Evolutionary conservation across 345 rosid species (phyloP).

Genomic region (Triadica sebifera): DNA sequence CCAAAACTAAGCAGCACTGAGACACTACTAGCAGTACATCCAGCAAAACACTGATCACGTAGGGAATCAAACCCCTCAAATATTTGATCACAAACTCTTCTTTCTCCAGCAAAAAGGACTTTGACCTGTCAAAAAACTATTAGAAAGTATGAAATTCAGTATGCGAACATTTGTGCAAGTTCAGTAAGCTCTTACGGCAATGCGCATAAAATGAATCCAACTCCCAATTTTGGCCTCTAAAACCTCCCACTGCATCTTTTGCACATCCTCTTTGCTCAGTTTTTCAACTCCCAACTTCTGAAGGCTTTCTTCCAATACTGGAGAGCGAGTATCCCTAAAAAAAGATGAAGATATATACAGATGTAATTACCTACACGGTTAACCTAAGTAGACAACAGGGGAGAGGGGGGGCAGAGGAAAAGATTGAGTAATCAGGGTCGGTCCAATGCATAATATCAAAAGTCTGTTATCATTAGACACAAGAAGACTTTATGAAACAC

Average conservation of each 20-base stretch:
- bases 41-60: slow-evolving; percentile 89
- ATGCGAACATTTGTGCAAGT: not conserved
- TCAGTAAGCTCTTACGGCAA: slow-evolving; percentile 64
- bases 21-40: slow-evolving; percentile 76
- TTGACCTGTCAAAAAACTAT: slow-evolving; percentile 61
- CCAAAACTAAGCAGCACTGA: slow-evolving; percentile 97
- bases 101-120: slow-evolving; percentile 88
- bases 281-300: slow-evolving; percentile 91
- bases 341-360: slow-evolving; percentile 14
- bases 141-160: slow-evolving; percentile 15
- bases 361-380: not conserved
- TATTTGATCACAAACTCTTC: slow-evolving; percentile 88
- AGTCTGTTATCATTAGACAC: not conserved
- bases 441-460: not conserved
- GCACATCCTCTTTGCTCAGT: slow-evolving; percentile 95
- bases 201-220: slow-evolving; percentile 99
- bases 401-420: not conserved
- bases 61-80: slow-evolving; percentile 83
- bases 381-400: not conserved
- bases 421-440: not conserved
- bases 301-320: slow-evolving; percentile 82
- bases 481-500: not conserved
- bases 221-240: slow-evolving; percentile 96
- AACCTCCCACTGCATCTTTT: slow-evolving; percentile 97
- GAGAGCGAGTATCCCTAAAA: slow-evolving; percentile 76